Evolutionary conservation across 805 yeast genomes (phyloP).

Genomic region (Saccharomycopsis lassenensis): DNA sequence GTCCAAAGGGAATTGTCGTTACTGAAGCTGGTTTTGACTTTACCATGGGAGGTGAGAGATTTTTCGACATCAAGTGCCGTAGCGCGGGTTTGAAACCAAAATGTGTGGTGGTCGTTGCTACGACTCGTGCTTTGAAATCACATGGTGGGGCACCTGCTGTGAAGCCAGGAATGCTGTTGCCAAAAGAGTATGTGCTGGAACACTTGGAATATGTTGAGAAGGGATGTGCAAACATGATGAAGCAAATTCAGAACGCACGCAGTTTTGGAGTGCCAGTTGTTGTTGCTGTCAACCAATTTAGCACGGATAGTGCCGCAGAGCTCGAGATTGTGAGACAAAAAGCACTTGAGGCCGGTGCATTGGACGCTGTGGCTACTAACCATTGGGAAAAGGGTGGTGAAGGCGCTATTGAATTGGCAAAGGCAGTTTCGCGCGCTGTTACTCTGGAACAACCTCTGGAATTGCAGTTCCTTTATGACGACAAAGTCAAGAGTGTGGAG

Average conservation of each 20-base stretch:
- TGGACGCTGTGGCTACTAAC: conserved; percentile 78
- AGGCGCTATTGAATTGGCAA: conserved; percentile 79
- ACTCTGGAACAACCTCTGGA: conserved; percentile 30
- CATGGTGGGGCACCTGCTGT: conserved; percentile 98
- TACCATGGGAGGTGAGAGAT: conserved; percentile 99
- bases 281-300: conserved; percentile 86
- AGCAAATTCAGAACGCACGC: conserved; percentile 80
- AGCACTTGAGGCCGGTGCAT: conserved; percentile 85
- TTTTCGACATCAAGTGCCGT: conserved; percentile 91
- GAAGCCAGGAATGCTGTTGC: conserved; percentile 83
- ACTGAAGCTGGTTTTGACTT: conserved; percentile 99
- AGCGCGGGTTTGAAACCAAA: conserved; percentile 82
- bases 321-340: conserved; percentile 69
- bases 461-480: conserved; percentile 58
- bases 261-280: conserved; percentile 85
- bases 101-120: conserved; percentile 87
- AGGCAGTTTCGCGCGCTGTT: conserved; percentile 45
- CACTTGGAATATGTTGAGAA: conserved; percentile 63
- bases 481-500: conserved; percentile 57
- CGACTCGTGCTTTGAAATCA: conserved; percentile 90
- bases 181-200: conserved; percentile 70
- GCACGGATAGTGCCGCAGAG: conserved; percentile 72
- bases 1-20: conserved; percentile 77
- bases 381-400: conserved; percentile 96
- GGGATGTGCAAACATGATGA: conserved; percentile 82